phyloP scores from a whole-genome alignment of 2,329 filamentous ascomycete genomes.

The Nemania abortiva region DNA sequence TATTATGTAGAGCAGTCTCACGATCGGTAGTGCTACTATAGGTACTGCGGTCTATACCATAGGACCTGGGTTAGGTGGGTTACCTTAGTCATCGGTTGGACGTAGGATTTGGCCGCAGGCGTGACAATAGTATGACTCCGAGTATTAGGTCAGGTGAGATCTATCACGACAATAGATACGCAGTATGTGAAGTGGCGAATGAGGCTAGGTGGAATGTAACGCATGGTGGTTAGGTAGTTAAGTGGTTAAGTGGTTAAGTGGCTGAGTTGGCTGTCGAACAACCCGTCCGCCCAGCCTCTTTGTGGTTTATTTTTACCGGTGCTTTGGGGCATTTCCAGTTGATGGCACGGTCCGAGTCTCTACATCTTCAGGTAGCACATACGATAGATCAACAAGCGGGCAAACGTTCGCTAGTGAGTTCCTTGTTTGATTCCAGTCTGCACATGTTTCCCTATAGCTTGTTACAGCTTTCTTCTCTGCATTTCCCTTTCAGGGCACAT shows the following conservation, averaged over 20 bases:
- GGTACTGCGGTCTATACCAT: no score
- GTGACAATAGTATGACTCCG: constrained; percentile 4
- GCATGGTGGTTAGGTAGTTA: background rate
- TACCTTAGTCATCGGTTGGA: background rate
- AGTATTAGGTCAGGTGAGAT: background rate
- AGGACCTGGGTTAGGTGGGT: background rate
- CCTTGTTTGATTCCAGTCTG: background rate
- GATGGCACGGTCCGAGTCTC: background rate
- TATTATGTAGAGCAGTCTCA: no score
- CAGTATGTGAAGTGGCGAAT: background rate
- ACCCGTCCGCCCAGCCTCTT: background rate
- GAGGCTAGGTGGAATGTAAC: background rate
- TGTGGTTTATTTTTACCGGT: background rate
- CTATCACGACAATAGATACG: background rate
- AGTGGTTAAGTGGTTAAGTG: no score
- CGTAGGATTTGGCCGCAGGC: background rate
- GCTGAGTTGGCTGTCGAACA: background rate
- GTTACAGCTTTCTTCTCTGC: background rate
- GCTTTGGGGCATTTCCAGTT: background rate
- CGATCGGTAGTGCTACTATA: no score
- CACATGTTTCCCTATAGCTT: background rate
- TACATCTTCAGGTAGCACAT: background rate
- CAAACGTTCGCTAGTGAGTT: background rate
- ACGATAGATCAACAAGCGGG: background rate
- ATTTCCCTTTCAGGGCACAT: background rate